Percentiles rank a stretch among this genome's conserved stretches.
These are phyloP conservation scores for Narthecium ossifragum DNA, from an alignment of 106 monocot species.

Conservation along the genomic window DNA sequence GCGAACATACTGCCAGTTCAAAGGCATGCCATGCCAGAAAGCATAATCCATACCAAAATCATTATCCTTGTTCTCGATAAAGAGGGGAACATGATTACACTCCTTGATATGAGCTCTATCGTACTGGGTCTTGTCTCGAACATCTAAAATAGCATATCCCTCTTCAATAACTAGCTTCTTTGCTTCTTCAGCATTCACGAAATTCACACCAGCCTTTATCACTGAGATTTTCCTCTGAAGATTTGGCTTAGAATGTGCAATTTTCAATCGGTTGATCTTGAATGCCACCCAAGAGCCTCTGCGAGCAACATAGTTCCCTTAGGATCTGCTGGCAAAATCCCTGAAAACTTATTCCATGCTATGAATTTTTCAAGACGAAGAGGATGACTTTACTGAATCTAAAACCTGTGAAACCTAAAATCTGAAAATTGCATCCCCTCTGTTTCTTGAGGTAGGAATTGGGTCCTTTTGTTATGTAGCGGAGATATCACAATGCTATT, in stretches of 20 bases:
- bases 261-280: slow-evolving; percentile 3
- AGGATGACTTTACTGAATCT: too few relatives aligned
- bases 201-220: slow-evolving; percentile 60
- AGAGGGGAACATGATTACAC: slow-evolving; percentile 66
- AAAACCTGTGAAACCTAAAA: too few relatives aligned
- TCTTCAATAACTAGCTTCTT: slow-evolving; percentile 82
- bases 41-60: slow-evolving; percentile 48
- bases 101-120: slow-evolving; percentile 65
- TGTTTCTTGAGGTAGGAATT: too few relatives aligned
- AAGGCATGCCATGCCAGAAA: not conserved
- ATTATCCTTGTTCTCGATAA: slow-evolving; percentile 79
- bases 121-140: slow-evolving; percentile 70
- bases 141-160: slow-evolving; percentile 66
- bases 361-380: too few relatives aligned
- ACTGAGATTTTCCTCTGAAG: slow-evolving; percentile 16
- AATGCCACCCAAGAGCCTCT: slow-evolving; percentile 26
- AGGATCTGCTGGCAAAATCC: too few relatives aligned
- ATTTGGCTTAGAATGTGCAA: slow-evolving; percentile 8
- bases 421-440: too few relatives aligned
- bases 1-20: not conserved
- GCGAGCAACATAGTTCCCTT: too few relatives aligned
- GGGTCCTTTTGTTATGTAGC: too few relatives aligned
- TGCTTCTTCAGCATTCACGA: slow-evolving; percentile 74
- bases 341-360: too few relatives aligned
- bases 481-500: too few relatives aligned